Percentiles rank a stretch among this genome's conserved stretches.
Conservation (phyloP, 2,329 filamentous ascomycete genomes). For the Ascocoryne sarcoides region DNA sequence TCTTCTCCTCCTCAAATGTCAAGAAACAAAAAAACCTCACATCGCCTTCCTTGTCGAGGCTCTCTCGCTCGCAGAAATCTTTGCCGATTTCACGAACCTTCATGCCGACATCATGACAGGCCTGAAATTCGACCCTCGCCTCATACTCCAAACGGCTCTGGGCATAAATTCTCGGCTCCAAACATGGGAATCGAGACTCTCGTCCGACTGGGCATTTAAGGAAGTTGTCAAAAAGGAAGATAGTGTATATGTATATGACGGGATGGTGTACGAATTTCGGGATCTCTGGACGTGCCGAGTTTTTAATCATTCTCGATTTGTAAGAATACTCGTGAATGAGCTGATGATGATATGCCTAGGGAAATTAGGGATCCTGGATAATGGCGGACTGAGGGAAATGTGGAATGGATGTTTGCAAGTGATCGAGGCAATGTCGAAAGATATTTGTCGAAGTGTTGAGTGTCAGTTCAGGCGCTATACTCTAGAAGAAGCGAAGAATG, state of each 20-base stretch:
- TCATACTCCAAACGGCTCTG: constrained; percentile 9
- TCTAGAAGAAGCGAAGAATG: not conserved
- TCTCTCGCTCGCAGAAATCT: constrained; percentile 7
- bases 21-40: not conserved
- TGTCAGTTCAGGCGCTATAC: constrained; percentile 9
- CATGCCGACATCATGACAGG: constrained; percentile 6
- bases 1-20: not conserved
- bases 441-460: constrained; percentile 19
- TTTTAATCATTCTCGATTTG: constrained; percentile 20
- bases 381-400: constrained; percentile 5
- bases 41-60: constrained; percentile 3
- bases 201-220: constrained; percentile 13
- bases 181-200: constrained; percentile 14
- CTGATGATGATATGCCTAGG: constrained; percentile 12
- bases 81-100: constrained; percentile 12
- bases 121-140: not conserved
- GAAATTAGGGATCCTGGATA: constrained; percentile 1
- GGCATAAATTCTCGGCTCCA: constrained; percentile 14
- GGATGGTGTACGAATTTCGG: constrained; percentile 13
- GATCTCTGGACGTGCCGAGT: constrained; percentile 21
- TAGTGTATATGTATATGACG: constrained; percentile 8
- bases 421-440: constrained; percentile 15
- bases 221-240: not conserved
- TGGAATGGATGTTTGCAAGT: constrained; percentile 7
- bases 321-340: constrained; percentile 20